Base-by-base conservation (phyloP, 163 green algal species). In the Chlamydomonas reinhardtii region DNA sequence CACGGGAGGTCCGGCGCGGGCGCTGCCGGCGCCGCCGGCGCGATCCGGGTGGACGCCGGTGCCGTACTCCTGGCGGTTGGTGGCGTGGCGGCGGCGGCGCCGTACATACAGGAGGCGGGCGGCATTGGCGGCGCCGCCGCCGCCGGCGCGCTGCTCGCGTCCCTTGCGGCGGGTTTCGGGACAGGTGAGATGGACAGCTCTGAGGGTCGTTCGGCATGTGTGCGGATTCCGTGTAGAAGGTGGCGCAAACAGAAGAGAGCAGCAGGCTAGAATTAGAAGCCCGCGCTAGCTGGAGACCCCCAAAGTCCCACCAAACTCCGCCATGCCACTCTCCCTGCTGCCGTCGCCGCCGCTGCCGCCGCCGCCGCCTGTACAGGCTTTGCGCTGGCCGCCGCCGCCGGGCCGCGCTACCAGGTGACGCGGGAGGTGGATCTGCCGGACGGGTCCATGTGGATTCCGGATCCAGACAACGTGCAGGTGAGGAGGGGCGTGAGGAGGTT, bases 371-470 rank as follows among this genome's bases (percentile, higher is more conserved):
- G 5, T 8, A 48, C 73, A 86, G 80, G 80, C 56, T 79, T 86
- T 34, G 3, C 48, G 56, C 69, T 86, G 24, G 37, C 80, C 0
- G 73, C 27, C 27, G 31, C 48, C 0, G 80, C 80, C 22, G 80
- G 80, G 16, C 80, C 80, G 5, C 68, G 80, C 2, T 86, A 86
- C 80, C 80, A 86, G 62, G 62, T 86, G 9, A 86, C 80, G 3
- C 69, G 56, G 5, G 80, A 86, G 54, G 66, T 86, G 32, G 80
- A 86, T 5, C 34, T 86, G 34, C 80, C 80, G 15, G 54, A 73
- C 35, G 80, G 80, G 0, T 54, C 70, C 34, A 79, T 86, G 80
- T 86, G 80, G 80, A 79, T 86, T 34, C 70, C 69, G 0, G 80
- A 86, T 24, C 70, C 70, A 2, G 80, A 86, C 9, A 19, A 35